Conservation (phyloP, 192 early-diverging fungal genomes). For the Umbelopsis sp. region DNA sequence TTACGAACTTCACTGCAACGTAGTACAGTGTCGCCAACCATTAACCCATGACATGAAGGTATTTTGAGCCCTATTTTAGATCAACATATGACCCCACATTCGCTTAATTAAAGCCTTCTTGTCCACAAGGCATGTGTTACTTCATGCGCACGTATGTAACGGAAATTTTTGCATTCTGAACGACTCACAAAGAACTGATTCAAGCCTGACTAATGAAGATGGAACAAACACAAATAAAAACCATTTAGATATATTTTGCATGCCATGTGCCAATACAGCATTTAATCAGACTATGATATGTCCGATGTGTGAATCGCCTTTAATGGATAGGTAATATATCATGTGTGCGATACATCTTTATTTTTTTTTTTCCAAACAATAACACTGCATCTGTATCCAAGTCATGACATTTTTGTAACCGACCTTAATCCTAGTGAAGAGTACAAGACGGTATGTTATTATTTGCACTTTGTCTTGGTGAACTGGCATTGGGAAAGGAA, state of each 20-base stretch:
- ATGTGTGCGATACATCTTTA: background rate
- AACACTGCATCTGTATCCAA: constrained; percentile 12
- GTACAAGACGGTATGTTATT: constrained; percentile 57
- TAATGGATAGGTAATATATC: constrained; percentile 49
- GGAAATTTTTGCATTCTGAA: background rate
- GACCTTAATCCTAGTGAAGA: constrained; percentile 63
- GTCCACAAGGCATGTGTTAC: constrained; percentile 55
- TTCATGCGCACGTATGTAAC: constrained; percentile 64
- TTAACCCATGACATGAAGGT: constrained; percentile 38
- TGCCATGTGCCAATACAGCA: constrained; percentile 52
- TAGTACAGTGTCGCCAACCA: constrained; percentile 40
- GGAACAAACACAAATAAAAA: background rate
- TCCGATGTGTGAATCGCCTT: constrained; percentile 60
- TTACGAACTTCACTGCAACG: constrained; percentile 43
- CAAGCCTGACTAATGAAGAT: no score
- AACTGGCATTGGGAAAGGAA: background rate
- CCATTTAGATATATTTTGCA: constrained; percentile 66
- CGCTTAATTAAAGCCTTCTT: background rate
- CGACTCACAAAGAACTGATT: no score
- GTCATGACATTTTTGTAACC: constrained; percentile 57
- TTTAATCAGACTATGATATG: constrained; percentile 56
- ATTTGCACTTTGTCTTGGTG: background rate
- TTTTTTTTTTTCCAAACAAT: constrained; percentile 4
- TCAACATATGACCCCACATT: background rate
- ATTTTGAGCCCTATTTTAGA: background rate